Evolutionary conservation across 2,329 filamentous ascomycete species (phyloP).

Genomic region (Sclerotinia borealis): DNA sequence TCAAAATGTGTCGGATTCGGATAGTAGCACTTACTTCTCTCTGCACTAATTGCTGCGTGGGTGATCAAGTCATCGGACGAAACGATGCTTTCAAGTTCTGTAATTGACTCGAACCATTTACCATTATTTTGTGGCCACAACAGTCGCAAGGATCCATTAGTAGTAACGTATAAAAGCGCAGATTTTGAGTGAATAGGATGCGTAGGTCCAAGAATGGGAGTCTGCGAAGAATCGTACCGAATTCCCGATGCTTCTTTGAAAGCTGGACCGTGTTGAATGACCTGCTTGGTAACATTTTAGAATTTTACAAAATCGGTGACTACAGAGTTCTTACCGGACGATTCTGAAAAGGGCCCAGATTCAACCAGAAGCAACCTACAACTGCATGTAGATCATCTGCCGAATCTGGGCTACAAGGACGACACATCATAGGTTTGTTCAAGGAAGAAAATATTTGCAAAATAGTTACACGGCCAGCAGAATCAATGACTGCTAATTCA

Average conservation of each 20-base stretch:
- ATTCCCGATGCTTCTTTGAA: conserved; percentile 57
- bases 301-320: not conserved
- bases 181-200: conserved; percentile 67
- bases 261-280: conserved; percentile 53
- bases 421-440: conserved; percentile 61
- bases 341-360: conserved; percentile 25
- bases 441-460: conserved; percentile 65
- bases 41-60: conserved; percentile 69
- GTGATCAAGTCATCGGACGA: conserved; percentile 71
- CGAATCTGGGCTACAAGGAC: conserved; percentile 59
- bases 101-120: conserved; percentile 63
- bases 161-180: conserved; percentile 70
- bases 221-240: conserved; percentile 60
- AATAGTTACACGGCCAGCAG: conserved; percentile 69
- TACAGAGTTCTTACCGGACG: conserved; percentile 25
- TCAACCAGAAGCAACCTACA: conserved; percentile 82
- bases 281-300: conserved; percentile 25
- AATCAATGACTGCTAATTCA: conserved; percentile 79
- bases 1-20: conserved; percentile 9
- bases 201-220: conserved; percentile 62
- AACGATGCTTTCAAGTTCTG: conserved; percentile 69
- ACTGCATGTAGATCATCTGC: conserved; percentile 70
- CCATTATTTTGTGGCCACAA: conserved; percentile 70
- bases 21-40: conserved; percentile 53
- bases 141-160: conserved; percentile 66